phyloP scores from a whole-genome alignment of 306 rosid genomes.

The Vicia sativa region DNA sequence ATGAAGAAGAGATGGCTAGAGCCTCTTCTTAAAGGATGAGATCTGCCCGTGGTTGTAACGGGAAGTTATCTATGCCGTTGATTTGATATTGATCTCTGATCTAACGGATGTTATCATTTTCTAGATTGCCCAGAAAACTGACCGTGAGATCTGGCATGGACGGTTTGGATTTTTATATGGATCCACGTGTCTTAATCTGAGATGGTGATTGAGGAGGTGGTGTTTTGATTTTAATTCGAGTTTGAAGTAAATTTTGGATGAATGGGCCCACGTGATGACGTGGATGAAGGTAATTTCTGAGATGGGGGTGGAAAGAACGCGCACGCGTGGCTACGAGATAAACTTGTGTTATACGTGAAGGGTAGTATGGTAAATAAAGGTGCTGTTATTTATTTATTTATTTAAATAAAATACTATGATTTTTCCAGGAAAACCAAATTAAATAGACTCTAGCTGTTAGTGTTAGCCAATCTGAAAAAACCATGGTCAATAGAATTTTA shows the following conservation, averaged over 20 bases:
- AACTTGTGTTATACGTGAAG: conserved; percentile 41
- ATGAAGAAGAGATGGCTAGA: conserved; percentile 45
- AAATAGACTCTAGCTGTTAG: too few species aligned
- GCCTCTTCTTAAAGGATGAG: conserved; percentile 84
- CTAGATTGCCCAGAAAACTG: conserved; percentile 46
- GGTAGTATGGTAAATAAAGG: conserved; percentile 40
- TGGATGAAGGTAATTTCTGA: conserved; percentile 40
- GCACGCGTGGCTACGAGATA: conserved; percentile 33
- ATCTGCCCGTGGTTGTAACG: conserved; percentile 72
- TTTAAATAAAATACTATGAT: too few species aligned
- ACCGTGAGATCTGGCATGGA: conserved; percentile 62
- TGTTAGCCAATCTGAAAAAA: too few species aligned
- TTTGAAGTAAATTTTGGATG: conserved; percentile 52
- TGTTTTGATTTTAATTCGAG: conserved; percentile 22
- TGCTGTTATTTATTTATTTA: background rate
- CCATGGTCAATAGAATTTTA: too few species aligned
- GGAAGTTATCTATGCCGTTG: conserved; percentile 36
- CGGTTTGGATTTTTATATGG: conserved; percentile 26
- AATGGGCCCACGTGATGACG: conserved; percentile 58
- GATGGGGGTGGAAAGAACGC: conserved; percentile 44
- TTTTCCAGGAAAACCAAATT: background rate
- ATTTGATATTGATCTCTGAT: conserved; percentile 1
- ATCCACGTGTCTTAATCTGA: conserved; percentile 33
- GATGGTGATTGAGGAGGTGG: conserved; percentile 4
- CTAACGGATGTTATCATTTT: conserved; percentile 16